Conservation (phyloP, 208 protist species). For the Borovskyia barvae region DNA sequence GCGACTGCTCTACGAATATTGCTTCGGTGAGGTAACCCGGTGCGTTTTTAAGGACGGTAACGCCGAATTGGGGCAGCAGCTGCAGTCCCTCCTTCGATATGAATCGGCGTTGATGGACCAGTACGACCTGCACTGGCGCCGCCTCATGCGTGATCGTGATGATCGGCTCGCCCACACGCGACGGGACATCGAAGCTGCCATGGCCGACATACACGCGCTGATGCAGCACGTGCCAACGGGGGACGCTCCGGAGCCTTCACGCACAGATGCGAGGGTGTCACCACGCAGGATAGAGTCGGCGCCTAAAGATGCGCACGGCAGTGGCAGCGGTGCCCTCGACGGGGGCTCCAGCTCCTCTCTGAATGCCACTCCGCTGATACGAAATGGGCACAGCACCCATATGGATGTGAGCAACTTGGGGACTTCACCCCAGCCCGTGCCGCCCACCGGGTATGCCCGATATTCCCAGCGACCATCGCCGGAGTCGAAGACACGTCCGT, state of each 20-base stretch:
- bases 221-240: conserved; percentile 31
- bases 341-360: not conserved
- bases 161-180: conserved; percentile 48
- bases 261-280: too few species aligned
- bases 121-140: conserved; percentile 71
- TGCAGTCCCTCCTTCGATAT: conserved; percentile 40
- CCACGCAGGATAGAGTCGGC: too few species aligned
- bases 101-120: conserved; percentile 47
- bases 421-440: conserved; percentile 18
- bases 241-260: not conserved
- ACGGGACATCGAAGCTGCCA: conserved; percentile 61
- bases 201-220: conserved; percentile 65
- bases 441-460: not conserved
- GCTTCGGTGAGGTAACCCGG: conserved; percentile 48
- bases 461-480: conserved; percentile 8
- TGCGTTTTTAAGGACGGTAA: conserved; percentile 33
- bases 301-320: not conserved
- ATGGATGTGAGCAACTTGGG: conserved; percentile 1
- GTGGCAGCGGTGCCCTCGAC: not conserved
- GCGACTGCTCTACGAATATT: conserved; percentile 74
- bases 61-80: conserved; percentile 25
- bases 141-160: conserved; percentile 47
- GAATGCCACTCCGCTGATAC: conserved; percentile 8
- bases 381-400: not conserved
- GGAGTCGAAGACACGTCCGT: conserved; percentile 5